These are phyloP conservation scores for Perkinsus olseni DNA, from an alignment of 169 alveolate species.

Conservation along the genomic window DNA sequence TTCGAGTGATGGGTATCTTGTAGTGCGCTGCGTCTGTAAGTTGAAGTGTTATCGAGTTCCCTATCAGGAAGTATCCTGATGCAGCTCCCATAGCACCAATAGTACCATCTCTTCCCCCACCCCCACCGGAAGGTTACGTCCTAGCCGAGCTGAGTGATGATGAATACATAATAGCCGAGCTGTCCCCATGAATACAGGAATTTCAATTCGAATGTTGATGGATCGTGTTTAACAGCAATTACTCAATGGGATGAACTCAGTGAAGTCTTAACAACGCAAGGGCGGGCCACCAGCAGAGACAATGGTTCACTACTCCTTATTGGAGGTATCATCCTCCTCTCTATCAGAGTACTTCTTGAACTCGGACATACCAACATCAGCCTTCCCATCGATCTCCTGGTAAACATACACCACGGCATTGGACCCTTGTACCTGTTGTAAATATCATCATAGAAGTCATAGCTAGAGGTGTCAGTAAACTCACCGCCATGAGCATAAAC, in stretches of 20 bases:
- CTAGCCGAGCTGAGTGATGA: not conserved
- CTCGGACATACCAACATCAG: slow-evolving; percentile 41
- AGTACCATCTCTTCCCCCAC: not conserved
- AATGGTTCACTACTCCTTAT: not conserved
- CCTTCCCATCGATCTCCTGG: slow-evolving; percentile 43
- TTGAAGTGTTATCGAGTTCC: no score
- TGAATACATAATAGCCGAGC: not conserved
- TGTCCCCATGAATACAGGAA: not conserved
- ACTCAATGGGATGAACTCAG: no score
- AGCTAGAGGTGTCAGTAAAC: not conserved
- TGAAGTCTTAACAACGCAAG: not conserved
- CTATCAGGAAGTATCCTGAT: not conserved
- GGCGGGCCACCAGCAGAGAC: not conserved
- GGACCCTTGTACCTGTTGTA: slow-evolving; percentile 26
- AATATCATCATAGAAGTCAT: not conserved
- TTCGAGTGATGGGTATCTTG: no score
- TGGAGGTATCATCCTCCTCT: not conserved
- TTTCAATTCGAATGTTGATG: not conserved
- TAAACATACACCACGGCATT: slow-evolving; percentile 43
- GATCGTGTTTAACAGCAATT: not conserved
- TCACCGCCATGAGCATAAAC: slow-evolving; percentile 36
- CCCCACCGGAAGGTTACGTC: not conserved
- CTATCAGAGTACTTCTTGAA: slow-evolving; percentile 17
- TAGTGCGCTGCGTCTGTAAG: no score
- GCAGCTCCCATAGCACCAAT: not conserved